A percentile compares a stretch with the other conserved stretches of the same genome.
phyloP scores from a whole-genome alignment of 2,329 filamentous ascomycete species.

The Colletotrichum magnum region DNA sequence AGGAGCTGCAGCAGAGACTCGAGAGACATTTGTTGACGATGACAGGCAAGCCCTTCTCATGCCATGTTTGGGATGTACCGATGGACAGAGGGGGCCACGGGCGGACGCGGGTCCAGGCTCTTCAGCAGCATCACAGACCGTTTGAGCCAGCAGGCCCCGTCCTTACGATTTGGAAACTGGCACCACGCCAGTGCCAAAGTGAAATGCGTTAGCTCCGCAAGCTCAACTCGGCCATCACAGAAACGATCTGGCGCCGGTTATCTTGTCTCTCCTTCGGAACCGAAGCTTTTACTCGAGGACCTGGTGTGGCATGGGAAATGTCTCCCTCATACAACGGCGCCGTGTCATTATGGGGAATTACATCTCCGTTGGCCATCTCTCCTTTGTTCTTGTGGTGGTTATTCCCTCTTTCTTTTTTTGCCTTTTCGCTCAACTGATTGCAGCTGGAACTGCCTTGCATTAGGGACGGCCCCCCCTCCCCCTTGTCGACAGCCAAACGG shows the following conservation, averaged over 20 bases:
- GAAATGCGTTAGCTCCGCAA: slow-evolving; percentile 15
- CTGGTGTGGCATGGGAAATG: slow-evolving; percentile 4
- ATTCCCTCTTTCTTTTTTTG: not conserved
- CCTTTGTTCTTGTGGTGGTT: not conserved
- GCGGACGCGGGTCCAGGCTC: slow-evolving; percentile 22
- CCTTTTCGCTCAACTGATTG: slow-evolving; percentile 26
- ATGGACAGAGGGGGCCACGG: not conserved
- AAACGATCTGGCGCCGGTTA: not conserved
- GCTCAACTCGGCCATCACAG: slow-evolving; percentile 12
- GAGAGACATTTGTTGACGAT: slow-evolving; percentile 2
- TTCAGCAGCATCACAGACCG: slow-evolving; percentile 22
- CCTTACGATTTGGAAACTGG: slow-evolving; percentile 33
- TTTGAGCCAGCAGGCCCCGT: slow-evolving; percentile 36
- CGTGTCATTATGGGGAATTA: not conserved
- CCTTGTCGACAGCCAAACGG: slow-evolving; percentile 14
- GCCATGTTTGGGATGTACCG: slow-evolving; percentile 21
- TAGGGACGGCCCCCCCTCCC: slow-evolving; percentile 17
- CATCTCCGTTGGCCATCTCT: not conserved
- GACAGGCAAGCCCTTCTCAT: slow-evolving; percentile 19
- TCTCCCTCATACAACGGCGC: slow-evolving; percentile 13
- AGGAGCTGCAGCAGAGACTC: not conserved
- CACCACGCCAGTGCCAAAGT: slow-evolving; percentile 15
- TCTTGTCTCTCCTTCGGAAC: slow-evolving; percentile 8
- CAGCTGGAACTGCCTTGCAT: slow-evolving; percentile 15
- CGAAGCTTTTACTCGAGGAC: slow-evolving; percentile 1